Conservation (phyloP, 768 basidiomycete species). For the Agrocybe chaxingu region DNA sequence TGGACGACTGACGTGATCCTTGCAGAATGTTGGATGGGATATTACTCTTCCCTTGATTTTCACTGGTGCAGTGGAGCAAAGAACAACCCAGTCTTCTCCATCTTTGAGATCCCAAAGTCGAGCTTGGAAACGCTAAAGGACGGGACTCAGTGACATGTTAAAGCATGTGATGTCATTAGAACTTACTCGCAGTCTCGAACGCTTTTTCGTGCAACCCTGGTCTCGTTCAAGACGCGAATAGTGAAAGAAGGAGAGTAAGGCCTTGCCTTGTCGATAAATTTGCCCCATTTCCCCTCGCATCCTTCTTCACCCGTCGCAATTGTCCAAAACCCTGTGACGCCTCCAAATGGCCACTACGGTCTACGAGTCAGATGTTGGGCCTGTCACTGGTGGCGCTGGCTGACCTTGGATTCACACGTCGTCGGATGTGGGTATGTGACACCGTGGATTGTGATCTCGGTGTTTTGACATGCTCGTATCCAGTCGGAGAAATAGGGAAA, state of each 20-base stretch:
- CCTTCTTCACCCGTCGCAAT: slow-evolving; percentile 21
- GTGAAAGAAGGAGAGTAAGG: neutral
- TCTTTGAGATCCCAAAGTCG: slow-evolving; percentile 25
- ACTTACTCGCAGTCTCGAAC: slow-evolving; percentile 22
- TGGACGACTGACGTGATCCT: slow-evolving; percentile 21
- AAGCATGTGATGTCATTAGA: neutral
- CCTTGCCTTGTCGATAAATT: slow-evolving; percentile 24
- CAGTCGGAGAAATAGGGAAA: slow-evolving; percentile 24
- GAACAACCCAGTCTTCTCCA: slow-evolving; percentile 21
- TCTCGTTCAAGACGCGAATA: neutral
- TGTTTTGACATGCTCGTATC: slow-evolving; percentile 22
- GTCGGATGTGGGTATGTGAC: slow-evolving; percentile 18
- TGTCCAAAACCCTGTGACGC: slow-evolving; percentile 27
- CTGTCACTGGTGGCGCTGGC: neutral
- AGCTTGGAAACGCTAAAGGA: slow-evolving; percentile 24
- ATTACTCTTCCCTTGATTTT: slow-evolving; percentile 19
- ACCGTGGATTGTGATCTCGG: slow-evolving; percentile 24
- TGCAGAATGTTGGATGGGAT: slow-evolving; percentile 23
- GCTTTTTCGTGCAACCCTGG: slow-evolving; percentile 25
- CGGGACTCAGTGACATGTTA: neutral
- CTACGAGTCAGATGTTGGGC: neutral
- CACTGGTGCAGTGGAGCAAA: slow-evolving; percentile 29
- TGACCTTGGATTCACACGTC: slow-evolving; percentile 26
- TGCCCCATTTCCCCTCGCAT: slow-evolving; percentile 29
- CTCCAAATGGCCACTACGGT: slow-evolving; percentile 27